Conservation (phyloP, 2,329 filamentous ascomycete species). For the Gnomoniopsis sp. region DNA sequence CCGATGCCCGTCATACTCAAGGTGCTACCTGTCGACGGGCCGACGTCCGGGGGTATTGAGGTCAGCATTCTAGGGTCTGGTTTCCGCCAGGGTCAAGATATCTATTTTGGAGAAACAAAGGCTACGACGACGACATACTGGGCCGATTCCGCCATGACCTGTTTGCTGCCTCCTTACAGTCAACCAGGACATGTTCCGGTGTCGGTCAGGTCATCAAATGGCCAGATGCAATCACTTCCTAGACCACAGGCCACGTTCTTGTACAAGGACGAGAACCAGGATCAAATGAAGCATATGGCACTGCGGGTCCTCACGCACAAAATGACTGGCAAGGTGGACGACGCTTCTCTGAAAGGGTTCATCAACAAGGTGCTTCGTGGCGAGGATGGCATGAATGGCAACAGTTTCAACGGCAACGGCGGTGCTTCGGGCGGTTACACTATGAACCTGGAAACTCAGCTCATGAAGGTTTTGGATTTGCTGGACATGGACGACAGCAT, state of each 20-base stretch:
- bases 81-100: slow-evolving; percentile 73
- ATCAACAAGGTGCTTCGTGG: slow-evolving; percentile 55
- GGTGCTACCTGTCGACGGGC: slow-evolving; percentile 78
- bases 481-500: slow-evolving; percentile 75
- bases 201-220: slow-evolving; percentile 56
- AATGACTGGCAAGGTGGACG: slow-evolving; percentile 60
- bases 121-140: slow-evolving; percentile 74
- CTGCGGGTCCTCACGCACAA: slow-evolving; percentile 62
- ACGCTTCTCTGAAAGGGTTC: slow-evolving; percentile 50
- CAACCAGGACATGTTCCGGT: slow-evolving; percentile 68
- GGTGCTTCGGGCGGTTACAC: slow-evolving; percentile 19
- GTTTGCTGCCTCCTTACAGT: slow-evolving; percentile 68
- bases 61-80: slow-evolving; percentile 79
- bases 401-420: slow-evolving; percentile 29
- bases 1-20: slow-evolving; percentile 68
- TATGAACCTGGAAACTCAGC: slow-evolving; percentile 58
- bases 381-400: slow-evolving; percentile 47
- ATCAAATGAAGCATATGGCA: slow-evolving; percentile 65
- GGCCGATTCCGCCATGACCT: slow-evolving; percentile 77
- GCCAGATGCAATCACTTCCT: slow-evolving; percentile 29
- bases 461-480: slow-evolving; percentile 72
- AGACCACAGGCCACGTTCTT: slow-evolving; percentile 57
- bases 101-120: slow-evolving; percentile 72
- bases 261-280: slow-evolving; percentile 70
- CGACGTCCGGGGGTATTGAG: slow-evolving; percentile 79